Base-by-base conservation (phyloP, 2,329 filamentous ascomycete genomes). In the Ascochyta fabae region DNA sequence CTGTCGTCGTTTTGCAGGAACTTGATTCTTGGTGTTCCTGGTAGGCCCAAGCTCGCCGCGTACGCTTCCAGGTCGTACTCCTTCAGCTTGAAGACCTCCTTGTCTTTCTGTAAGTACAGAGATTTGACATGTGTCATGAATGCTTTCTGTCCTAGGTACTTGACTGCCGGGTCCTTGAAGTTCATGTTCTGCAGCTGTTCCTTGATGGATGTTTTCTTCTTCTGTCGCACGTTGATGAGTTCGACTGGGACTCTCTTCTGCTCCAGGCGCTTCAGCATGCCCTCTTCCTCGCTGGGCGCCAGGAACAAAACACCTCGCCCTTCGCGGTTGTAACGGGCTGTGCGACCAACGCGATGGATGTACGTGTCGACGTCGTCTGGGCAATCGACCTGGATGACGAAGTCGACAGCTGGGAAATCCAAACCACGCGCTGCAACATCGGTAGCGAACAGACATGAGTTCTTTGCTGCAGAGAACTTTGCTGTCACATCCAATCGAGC, bases 361-460 rank as follows among this genome's bases (percentile, higher is more conserved):
- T 99, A 99, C 0, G 95, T 99, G 69, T 98, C 95, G 4, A 91
- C 90, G 74, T 99, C 94, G 75, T 99, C 95, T 0, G 95, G 95
- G 64, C 91, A 96, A 74, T 99, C 95, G n/a, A 91, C 84, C 73
- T 99, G 95, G n/a, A 99, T 92, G 5, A 99, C 95, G 90, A 95
- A 99, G 74, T 99, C 95, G 0, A 99, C 95, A 3, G 92, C 89
- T 0, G 95, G 95, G 71, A 99, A 98, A 75, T 99, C 95, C 12
- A 99, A 84, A 61, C 95, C 95, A 75, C 95, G 86, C 0, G 95
- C 95, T 4, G 96, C 92, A 6, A 99, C 92, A 71, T 99, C 95
- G 0, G 95, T 99, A 1, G 95, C 92, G 72, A 99, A 96, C 0
- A 99, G 83, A 71, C 95, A 97, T 0, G 91, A 89, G 53, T 91